Evolutionary conservation across 257 asterid genomes (phyloP), one percentile per base, ranked within the genome.

Genomic region (Cordia subcordata): DNA sequence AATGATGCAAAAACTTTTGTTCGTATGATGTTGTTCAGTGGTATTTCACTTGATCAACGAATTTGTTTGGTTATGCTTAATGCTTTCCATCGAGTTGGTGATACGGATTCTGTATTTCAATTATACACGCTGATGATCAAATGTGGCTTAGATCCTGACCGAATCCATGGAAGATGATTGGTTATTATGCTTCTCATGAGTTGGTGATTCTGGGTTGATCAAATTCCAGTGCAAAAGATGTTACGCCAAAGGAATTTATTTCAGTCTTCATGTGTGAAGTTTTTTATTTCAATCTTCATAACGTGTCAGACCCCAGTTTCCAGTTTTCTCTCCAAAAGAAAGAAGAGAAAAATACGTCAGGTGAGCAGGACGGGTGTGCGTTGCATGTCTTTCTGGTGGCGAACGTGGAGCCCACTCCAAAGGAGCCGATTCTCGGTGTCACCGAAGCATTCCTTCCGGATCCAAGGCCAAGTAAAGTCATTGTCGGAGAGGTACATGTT

Each of bases 381-480:
- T 70, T 74, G 71, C 23, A 50, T 66, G 64, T n/a, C 64, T 38
- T 77, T 86, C n/a, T 81, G 82, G 97, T 93, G 97, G 97, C 72
- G 86, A 82, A 80, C 76, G 96, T 93, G n/a, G 96, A 93, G 73
- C 96, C 95, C 15, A 97, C 99, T 58, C 77, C 99, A 4, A 89
- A 86, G 72, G 99, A 93, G 73, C 99, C 99, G 55, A 93, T 93
- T 74, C 95, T 93, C 58, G 99, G 97, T 23, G 99, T 93, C 27
- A 88, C 97, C 59, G 97, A 93, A 74, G 97, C 99, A 64, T 93
- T 86, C 27, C 86, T 93, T 27, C 91, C 99, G 49, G 99, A 93
- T 85, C 81, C 91, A 56, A 64, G 73, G 46, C 96, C 97, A 0
- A 42, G 57, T 33, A 93, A 93, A 89, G 96, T 93, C 78, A 93